Base-by-base conservation (phyloP, 352 stramenopile genomes). In the Phytophthora colocasiae region DNA sequence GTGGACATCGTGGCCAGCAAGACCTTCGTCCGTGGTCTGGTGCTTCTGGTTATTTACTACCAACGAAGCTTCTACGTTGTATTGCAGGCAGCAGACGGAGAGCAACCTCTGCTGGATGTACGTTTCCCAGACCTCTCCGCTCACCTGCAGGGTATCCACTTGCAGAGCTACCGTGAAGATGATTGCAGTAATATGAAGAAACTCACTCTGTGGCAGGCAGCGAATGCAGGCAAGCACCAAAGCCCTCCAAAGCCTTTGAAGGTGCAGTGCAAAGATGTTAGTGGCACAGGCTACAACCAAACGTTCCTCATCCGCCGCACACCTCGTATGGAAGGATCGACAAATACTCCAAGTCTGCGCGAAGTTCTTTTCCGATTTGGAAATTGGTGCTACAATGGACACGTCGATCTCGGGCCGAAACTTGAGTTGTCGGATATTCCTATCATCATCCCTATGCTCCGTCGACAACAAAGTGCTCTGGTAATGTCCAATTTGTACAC, bases 341-440 rank as follows among this genome's bases (percentile, higher is more conserved):
- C 64, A 31, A 61, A 49, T 36, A 61, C 57, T 2, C 66, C 67
- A 14, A 95, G 77, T 55, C 80, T 97, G 29, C 85, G 92, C n/a
- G 90, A 98, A 50, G 93, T 98, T 45, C 84, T 98, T 29, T 98
- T 98, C 66, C 84, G 94, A 52, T 98, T 98, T 65, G 96, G 96
- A 32, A 96, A 89, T 64, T 98, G 96, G 96, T 98, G 94, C 78
- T 98, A 98, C 85, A 95, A 92, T 57, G 94, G 95, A 2, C 81
- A 92, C 61, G 92, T 98, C 14, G 89, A 98, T 46, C 73, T 98
- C 2, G 90, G 87, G 1, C 84, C 93, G 0, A 94, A 95, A 46
- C 77, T 98, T 38, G 82, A 92, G 49, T 77, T 98, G 17, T 74
- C 77, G 0, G 94, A 98, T 64, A 93, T 98, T 44, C 93, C 95